Conservation (phyloP, 2,329 filamentous ascomycete genomes). For the Hypoxylon sp. region DNA sequence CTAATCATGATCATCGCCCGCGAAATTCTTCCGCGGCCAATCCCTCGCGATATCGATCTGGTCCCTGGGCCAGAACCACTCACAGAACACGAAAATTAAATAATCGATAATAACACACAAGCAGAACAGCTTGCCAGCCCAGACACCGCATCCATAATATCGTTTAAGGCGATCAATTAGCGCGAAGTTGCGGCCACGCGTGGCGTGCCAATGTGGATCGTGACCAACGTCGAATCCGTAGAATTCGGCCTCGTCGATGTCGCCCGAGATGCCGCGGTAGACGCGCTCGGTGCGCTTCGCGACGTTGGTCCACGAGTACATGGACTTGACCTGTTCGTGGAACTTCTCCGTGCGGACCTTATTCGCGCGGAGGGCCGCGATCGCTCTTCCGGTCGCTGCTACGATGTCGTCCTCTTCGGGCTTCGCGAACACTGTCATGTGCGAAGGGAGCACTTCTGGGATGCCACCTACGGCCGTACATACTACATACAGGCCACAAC, state of each 20-base stretch:
- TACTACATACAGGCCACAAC: conserved; percentile 95
- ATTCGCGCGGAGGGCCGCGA: conserved; percentile 86
- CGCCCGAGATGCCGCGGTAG: conserved; percentile 91
- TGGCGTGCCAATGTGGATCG: conserved; percentile 75
- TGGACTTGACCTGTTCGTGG: conserved; percentile 96
- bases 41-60: conserved; percentile 90
- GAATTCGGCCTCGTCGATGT: conserved; percentile 88
- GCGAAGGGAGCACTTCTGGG: conserved; percentile 91
- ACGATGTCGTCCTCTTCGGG: conserved; percentile 97
- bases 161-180: conserved; percentile 95
- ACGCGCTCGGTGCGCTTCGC: conserved; percentile 94
- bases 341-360: conserved; percentile 93
- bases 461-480: conserved; percentile 97
- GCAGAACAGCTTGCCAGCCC: conserved; percentile 98
- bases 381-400: conserved; percentile 88
- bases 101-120: conserved; percentile 96
- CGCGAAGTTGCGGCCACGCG: conserved; percentile 83
- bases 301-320: conserved; percentile 99
- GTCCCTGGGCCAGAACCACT: conserved; percentile 87
- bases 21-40: conserved; percentile 83
- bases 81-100: conserved; percentile 87
- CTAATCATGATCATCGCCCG: conserved; percentile 51
- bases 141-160: conserved; percentile 98
- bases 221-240: conserved; percentile 83
- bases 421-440: conserved; percentile 98